Evolutionary conservation across 495 filamentous ascomycete species (phyloP).

Genomic region (Hypomontagnella submonticulosa): DNA sequence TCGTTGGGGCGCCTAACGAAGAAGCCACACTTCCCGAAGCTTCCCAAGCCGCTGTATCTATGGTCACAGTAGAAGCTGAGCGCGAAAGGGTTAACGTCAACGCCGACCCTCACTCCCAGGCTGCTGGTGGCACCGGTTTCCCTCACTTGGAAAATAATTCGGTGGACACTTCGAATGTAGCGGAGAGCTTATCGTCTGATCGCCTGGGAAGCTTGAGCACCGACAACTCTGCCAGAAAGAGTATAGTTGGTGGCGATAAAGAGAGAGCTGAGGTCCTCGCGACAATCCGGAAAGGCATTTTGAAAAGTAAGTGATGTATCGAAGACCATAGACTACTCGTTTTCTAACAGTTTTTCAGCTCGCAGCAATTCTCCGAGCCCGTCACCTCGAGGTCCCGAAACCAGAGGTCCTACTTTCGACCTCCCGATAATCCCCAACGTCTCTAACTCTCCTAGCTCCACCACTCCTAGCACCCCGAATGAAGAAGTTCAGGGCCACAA

Average conservation of each 20-base stretch:
- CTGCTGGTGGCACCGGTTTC: slow-evolving; percentile 81
- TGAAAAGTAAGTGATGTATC: slow-evolving; percentile 79
- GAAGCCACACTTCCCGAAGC: slow-evolving; percentile 73
- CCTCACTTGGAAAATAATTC: slow-evolving; percentile 88
- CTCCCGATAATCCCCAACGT: slow-evolving; percentile 66
- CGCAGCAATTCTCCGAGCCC: slow-evolving; percentile 74
- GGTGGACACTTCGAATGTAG: slow-evolving; percentile 65
- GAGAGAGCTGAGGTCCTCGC: slow-evolving; percentile 92
- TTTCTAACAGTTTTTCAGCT: slow-evolving; percentile 42
- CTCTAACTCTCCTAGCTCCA: slow-evolving; percentile 83
- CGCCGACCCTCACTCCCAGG: slow-evolving; percentile 72
- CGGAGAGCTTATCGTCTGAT: slow-evolving; percentile 52
- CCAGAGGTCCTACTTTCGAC: slow-evolving; percentile 59
- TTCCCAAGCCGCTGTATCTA: slow-evolving; percentile 83
- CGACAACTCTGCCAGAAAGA: slow-evolving; percentile 76
- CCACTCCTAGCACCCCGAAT: slow-evolving; percentile 81
- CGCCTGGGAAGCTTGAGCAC: slow-evolving; percentile 65
- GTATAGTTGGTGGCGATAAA: slow-evolving; percentile 88
- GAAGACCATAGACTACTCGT: slow-evolving; percentile 12
- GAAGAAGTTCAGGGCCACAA: slow-evolving; percentile 74
- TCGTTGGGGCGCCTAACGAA: slow-evolving; percentile 77
- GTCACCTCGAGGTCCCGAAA: slow-evolving; percentile 66
- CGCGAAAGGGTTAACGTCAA: slow-evolving; percentile 85
- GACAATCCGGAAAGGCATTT: slow-evolving; percentile 89
- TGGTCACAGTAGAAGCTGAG: slow-evolving; percentile 96